These are phyloP conservation scores for Setaria viridis DNA, from an alignment of 202 grass and related monocot species.

Conservation along the genomic window DNA sequence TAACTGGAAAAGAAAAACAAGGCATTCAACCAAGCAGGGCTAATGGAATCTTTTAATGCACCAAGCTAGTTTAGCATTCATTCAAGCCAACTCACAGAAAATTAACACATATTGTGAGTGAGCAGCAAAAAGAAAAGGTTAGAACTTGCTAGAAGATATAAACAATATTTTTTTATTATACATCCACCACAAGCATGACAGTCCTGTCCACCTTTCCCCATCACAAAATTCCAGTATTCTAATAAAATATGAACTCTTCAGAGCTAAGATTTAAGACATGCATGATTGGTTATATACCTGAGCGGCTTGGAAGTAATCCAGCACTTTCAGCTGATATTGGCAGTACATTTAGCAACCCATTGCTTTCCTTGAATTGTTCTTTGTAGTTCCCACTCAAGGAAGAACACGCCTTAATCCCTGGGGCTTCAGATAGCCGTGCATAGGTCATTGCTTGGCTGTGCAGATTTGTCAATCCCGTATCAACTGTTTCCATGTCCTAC, in stretches of 20 bases:
- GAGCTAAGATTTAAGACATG: background rate
- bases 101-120: background rate
- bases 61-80: background rate
- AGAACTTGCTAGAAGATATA: slow-evolving; percentile 6
- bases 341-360: slow-evolving; percentile 64
- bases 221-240: slow-evolving; percentile 10
- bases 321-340: slow-evolving; percentile 91
- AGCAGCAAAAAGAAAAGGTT: background rate
- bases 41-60: background rate
- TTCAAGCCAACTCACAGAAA: background rate
- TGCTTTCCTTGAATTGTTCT: slow-evolving; percentile 44
- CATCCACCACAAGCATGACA: background rate
- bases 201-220: background rate
- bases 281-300: slow-evolving; percentile 46
- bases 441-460: slow-evolving; percentile 75
- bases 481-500: slow-evolving; percentile 61
- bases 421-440: slow-evolving; percentile 64
- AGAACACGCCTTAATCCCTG: slow-evolving; percentile 48
- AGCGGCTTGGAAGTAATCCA: slow-evolving; percentile 74
- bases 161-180: background rate
- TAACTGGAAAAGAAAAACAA: background rate
- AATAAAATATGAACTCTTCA: background rate
- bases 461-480: slow-evolving; percentile 57
- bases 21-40: background rate
- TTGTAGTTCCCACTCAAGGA: slow-evolving; percentile 19